Evolutionary conservation across 768 basidiomycete genomes (phyloP), one percentile per base, ranked within the genome.

Genomic region (Leccinum fibrillosum): DNA sequence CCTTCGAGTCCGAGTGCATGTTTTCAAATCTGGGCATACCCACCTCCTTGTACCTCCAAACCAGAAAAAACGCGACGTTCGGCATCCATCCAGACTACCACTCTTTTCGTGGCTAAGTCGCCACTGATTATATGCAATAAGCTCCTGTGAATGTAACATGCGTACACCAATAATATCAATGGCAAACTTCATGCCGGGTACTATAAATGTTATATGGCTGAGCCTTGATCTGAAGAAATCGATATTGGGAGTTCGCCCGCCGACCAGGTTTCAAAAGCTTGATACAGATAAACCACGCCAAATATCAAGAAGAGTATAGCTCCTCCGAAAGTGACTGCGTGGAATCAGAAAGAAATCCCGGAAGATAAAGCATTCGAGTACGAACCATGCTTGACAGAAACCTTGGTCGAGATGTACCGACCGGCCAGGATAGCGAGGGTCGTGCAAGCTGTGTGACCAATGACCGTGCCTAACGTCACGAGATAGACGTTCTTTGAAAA

Each of bases 381-480:
- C 89, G 59, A 56, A 95, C 94, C 90, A 69, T 94, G 66, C 23
- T 96, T 98, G 49, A 97, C 91, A 17, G 92, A 94, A 61, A 99
- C 92, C 76, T 93, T 94, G 2, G 90, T 95, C 0, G 94, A 94
- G 30, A 98, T 76, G 69, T 89, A 97, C 17, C 92, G 84, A 3
- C 97, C 97, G 0, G 92, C 95, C n/a, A 97, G 78, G 50, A 98
- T 93, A 8, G 96, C 97, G 0, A 94, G 80, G 2, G 84, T 82
- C 0, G 94, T 97, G 74, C 95, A 98, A 57, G 83, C 81, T 1
- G 84, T 82, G 72, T 98, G 97, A 3, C 96, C 95, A 4, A 93
- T 67, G 37, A 97, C 82, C 0, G 97, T 98, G 2, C 97, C 97
- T 9, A 93, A 66, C 0, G 92, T 89, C 48, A 98, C 91, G 26